These are phyloP conservation scores for Chenopodium suecicum DNA, from an alignment of 148 eudicot genomes.

Conservation along the genomic window DNA sequence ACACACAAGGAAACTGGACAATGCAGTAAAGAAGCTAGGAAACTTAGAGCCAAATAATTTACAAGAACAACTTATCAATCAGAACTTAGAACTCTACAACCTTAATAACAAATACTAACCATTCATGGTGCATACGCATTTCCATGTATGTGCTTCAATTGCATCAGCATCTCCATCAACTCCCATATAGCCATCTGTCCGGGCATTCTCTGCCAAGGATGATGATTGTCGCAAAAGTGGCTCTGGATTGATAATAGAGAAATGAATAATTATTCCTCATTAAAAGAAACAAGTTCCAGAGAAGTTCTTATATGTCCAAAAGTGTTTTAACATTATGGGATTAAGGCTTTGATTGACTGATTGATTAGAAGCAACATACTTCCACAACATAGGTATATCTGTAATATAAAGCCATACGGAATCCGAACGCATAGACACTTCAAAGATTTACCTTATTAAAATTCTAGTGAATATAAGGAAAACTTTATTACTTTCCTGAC, in stretches of 20 bases:
- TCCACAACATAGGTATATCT: not conserved
- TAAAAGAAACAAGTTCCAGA: conserved; percentile 1
- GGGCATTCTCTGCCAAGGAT: conserved; percentile 37
- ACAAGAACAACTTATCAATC: not conserved
- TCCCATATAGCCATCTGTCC: conserved; percentile 49
- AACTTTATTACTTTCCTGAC: not conserved
- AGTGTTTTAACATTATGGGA: not conserved
- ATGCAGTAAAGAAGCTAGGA: conserved; percentile 8
- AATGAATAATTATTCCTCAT: conserved; percentile 5
- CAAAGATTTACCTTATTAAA: not conserved
- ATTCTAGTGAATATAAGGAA: not conserved
- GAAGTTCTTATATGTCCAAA: not conserved
- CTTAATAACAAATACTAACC: conserved; percentile 39
- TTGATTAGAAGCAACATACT: not conserved
- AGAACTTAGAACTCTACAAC: not conserved
- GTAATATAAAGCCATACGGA: not conserved
- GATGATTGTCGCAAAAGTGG: conserved; percentile 70
- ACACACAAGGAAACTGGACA: not conserved
- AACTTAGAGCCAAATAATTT: not conserved
- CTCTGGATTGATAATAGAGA: conserved; percentile 58
- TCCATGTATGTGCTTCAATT: conserved; percentile 87
- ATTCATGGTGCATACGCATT: conserved; percentile 71
- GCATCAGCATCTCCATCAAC: conserved; percentile 79
- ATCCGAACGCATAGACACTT: not conserved
- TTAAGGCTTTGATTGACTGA: no score